phyloP scores from a whole-genome alignment of 805 yeast species.

The Brettanomyces naardenensis region DNA sequence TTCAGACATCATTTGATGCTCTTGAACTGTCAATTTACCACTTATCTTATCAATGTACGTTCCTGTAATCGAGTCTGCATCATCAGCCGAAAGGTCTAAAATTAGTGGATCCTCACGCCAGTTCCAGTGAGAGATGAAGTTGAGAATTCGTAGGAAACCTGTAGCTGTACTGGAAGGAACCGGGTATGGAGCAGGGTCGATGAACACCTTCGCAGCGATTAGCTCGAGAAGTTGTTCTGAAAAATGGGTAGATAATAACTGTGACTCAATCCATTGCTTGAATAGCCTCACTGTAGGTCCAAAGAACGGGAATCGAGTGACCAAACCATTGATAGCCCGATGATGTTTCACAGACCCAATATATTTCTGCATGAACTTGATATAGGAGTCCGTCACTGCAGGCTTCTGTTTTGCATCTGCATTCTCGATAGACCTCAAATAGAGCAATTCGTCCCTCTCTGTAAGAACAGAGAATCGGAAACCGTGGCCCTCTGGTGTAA shows the following conservation, averaged over 20 bases:
- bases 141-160: slow-evolving; percentile 71
- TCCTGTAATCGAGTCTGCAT: slow-evolving; percentile 3
- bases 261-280: slow-evolving; percentile 86
- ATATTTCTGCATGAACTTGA: slow-evolving; percentile 59
- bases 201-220: slow-evolving; percentile 74
- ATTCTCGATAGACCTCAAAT: slow-evolving; percentile 63
- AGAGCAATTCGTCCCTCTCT: slow-evolving; percentile 75
- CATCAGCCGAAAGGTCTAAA: slow-evolving; percentile 60
- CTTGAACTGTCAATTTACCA: slow-evolving; percentile 54
- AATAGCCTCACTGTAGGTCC: slow-evolving; percentile 78
- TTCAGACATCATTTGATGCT: slow-evolving; percentile 52
- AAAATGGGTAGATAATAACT: slow-evolving; percentile 62
- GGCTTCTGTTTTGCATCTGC: slow-evolving; percentile 53
- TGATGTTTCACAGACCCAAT: slow-evolving; percentile 71
- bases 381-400: slow-evolving; percentile 50
- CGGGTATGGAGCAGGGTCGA: slow-evolving; percentile 75
- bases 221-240: slow-evolving; percentile 77
- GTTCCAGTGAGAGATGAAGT: slow-evolving; percentile 78
- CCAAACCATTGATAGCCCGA: slow-evolving; percentile 62
- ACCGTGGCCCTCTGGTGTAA: slow-evolving; percentile 87
- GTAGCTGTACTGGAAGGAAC: slow-evolving; percentile 72
- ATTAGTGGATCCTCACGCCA: slow-evolving; percentile 88
- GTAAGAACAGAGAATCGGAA: slow-evolving; percentile 70
- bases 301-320: slow-evolving; percentile 63
- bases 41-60: slow-evolving; percentile 36